Evolutionary conservation across 345 rosid genomes (phyloP).

Genomic region (Jatropha curcas): DNA sequence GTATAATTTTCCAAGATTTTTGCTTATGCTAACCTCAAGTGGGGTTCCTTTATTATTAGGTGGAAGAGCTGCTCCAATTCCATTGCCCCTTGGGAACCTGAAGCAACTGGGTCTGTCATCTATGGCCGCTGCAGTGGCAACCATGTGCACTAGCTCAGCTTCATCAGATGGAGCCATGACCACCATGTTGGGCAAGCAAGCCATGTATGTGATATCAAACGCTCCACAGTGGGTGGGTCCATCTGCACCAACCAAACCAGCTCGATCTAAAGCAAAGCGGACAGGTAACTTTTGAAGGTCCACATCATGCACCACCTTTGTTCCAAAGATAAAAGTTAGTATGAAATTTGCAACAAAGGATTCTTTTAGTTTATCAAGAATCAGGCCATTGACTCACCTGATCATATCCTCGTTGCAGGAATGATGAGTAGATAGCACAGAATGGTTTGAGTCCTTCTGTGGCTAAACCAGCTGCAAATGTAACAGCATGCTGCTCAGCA

Average conservation of each 20-base stretch:
- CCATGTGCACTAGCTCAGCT: slow-evolving; percentile 76
- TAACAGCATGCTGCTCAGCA: slow-evolving; percentile 78
- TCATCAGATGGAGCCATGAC: slow-evolving; percentile 86
- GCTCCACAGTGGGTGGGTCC: slow-evolving; percentile 86
- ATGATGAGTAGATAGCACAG: slow-evolving; percentile 76
- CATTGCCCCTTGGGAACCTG: slow-evolving; percentile 81
- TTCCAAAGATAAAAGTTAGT: slow-evolving; percentile 8
- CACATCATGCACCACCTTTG: slow-evolving; percentile 72
- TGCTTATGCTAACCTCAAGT: slow-evolving; percentile 43
- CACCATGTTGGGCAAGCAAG: slow-evolving; percentile 83
- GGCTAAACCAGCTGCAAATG: slow-evolving; percentile 81
- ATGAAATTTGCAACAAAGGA: background rate
- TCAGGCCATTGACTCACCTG: slow-evolving; percentile 46
- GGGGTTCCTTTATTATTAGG: slow-evolving; percentile 56
- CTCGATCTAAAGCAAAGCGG: slow-evolving; percentile 67
- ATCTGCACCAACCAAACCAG: slow-evolving; percentile 80
- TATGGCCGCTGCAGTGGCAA: slow-evolving; percentile 74
- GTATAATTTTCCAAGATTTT: background rate
- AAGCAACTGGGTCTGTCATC: slow-evolving; percentile 85
- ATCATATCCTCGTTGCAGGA: slow-evolving; percentile 76
- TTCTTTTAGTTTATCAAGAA: no score
- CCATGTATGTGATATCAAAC: slow-evolving; percentile 67
- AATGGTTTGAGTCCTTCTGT: slow-evolving; percentile 75
- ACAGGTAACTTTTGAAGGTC: slow-evolving; percentile 78
- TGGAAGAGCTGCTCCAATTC: slow-evolving; percentile 59